Conservation (phyloP, 1,284 basidiomycete species). For the Malassezia equina region DNA sequence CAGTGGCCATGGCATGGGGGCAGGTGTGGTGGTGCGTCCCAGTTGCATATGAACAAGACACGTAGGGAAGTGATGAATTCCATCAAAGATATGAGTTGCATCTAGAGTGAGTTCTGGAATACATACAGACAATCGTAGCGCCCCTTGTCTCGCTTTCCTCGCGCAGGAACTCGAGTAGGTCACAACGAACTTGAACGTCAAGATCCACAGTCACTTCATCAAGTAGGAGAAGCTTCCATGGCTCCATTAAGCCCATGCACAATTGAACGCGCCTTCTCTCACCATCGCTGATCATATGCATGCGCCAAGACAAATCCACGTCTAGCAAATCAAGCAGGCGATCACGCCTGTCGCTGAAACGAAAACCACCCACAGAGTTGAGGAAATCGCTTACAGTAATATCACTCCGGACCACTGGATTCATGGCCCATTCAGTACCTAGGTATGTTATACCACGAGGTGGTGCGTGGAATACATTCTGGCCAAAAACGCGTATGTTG, state of each 20-base stretch:
- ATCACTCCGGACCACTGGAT: constrained; percentile 72
- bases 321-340: constrained; percentile 79
- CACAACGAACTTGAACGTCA: constrained; percentile 89
- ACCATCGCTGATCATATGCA: constrained; percentile 88
- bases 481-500: constrained; percentile 37
- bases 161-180: constrained; percentile 76
- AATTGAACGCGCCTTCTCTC: constrained; percentile 88
- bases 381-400: constrained; percentile 58
- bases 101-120: constrained; percentile 9
- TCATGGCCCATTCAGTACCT: constrained; percentile 72
- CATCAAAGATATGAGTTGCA: constrained; percentile 48
- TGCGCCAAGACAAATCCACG: constrained; percentile 65
- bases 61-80: constrained; percentile 43
- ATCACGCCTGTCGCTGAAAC: constrained; percentile 80
- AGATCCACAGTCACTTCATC: constrained; percentile 98
- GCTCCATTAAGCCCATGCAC: constrained; percentile 89
- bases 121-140: constrained; percentile 79
- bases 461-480: constrained; percentile 42
- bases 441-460: constrained; percentile 59
- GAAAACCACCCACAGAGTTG: constrained; percentile 78
- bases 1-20: constrained; percentile 37
- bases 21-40: constrained; percentile 29
- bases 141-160: constrained; percentile 68
- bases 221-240: constrained; percentile 84
- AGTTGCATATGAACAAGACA: constrained; percentile 42